Conservation (phyloP, 306 rosid species). For the Quercus agrifolia region DNA sequence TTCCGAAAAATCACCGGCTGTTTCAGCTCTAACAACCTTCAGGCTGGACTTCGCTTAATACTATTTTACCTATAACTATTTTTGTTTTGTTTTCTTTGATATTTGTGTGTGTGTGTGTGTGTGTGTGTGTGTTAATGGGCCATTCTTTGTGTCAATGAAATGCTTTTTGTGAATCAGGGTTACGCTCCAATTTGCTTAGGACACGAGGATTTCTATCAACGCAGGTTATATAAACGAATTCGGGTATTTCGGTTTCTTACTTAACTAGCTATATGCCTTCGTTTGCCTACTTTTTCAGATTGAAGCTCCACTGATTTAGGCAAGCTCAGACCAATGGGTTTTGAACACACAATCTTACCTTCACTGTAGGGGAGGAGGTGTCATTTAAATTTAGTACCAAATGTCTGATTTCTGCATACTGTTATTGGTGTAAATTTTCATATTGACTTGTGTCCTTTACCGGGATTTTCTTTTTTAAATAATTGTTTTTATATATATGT, state of each 20-base stretch:
- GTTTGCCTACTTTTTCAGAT: background rate
- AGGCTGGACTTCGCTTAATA: conserved; percentile 28
- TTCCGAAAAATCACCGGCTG: conserved; percentile 62
- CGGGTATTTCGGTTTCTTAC: conserved; percentile 38
- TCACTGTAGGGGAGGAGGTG: no score
- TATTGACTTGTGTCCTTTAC: background rate
- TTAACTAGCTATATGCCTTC: no score
- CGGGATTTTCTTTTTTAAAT: no score
- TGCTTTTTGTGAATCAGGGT: conserved; percentile 36
- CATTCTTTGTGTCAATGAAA: no score
- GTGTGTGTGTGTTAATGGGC: background rate
- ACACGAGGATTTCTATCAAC: conserved; percentile 78
- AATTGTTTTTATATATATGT: no score
- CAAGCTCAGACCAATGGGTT: no score
- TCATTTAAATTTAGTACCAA: no score
- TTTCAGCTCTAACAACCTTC: conserved; percentile 58
- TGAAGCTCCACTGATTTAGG: no score
- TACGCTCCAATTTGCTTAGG: conserved; percentile 89
- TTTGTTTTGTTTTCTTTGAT: background rate
- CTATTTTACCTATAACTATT: background rate
- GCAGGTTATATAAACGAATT: conserved; percentile 81
- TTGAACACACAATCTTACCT: no score
- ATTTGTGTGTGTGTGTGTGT: no score
- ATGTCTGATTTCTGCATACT: no score
- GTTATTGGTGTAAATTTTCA: no score